A percentile compares a stretch with the other conserved stretches of the same genome.
Conservation (phyloP, 1,139 yeast genomes). For the Saccharomycopsis hybrid region DNA sequence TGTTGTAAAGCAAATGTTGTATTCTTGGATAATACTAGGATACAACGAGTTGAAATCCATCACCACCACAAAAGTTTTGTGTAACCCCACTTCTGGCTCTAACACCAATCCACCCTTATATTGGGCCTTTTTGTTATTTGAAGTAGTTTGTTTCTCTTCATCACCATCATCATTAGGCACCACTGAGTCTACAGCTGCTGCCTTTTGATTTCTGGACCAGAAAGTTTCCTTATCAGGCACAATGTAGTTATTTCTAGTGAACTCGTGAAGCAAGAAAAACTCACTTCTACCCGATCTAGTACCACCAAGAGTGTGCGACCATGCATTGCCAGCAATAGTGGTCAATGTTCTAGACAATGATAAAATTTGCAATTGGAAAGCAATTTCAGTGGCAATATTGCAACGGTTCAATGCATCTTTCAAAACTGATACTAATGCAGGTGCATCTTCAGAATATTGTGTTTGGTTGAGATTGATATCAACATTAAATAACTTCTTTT, state of each 20-base stretch:
- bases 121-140: constrained; percentile 63
- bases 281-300: constrained; percentile 97
- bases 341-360: constrained; percentile 90
- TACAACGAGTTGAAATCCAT: constrained; percentile 98
- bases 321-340: constrained; percentile 92
- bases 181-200: constrained; percentile 28
- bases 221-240: constrained; percentile 81
- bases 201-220: constrained; percentile 36
- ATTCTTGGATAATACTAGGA: constrained; percentile 96
- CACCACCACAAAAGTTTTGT: constrained; percentile 80
- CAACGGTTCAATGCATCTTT: constrained; percentile 66
- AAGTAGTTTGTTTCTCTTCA: constrained; percentile 41
- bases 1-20: constrained; percentile 94
- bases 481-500: constrained; percentile 50
- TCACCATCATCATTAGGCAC: constrained; percentile 28
- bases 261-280: constrained; percentile 87
- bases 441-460: constrained; percentile 61
- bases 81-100: constrained; percentile 94
- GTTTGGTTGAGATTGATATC: constrained; percentile 72
- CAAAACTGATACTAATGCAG: constrained; percentile 60
- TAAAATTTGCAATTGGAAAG: constrained; percentile 76
- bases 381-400: constrained; percentile 67
- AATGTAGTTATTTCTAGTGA: constrained; percentile 69
- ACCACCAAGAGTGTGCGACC: constrained; percentile 94
- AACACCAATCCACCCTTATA: constrained; percentile 95